Evolutionary conservation across 352 stramenopile genomes (phyloP).

Genomic region (Pythium guiyangense): DNA sequence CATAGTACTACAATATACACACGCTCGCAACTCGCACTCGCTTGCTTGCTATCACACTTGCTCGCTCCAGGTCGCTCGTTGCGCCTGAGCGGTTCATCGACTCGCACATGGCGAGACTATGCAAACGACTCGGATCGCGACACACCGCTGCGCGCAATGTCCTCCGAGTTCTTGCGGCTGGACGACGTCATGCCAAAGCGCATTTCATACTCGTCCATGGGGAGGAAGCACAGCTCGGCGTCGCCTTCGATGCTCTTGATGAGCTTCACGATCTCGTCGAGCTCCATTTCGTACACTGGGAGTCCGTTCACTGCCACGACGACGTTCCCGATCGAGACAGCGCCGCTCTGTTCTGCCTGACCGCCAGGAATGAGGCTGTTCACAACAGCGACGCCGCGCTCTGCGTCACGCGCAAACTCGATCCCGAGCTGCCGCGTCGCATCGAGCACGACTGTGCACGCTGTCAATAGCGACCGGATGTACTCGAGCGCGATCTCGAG

Average conservation of each 20-base stretch:
- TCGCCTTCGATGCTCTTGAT: conserved; percentile 63
- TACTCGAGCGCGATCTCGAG: conserved; percentile 87
- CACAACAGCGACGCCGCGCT: conserved; percentile 54
- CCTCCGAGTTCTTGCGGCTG: conserved; percentile 22
- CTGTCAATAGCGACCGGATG: conserved; percentile 76
- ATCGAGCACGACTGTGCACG: conserved; percentile 77
- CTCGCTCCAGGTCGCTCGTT: no score
- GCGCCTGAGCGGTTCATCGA: neutral
- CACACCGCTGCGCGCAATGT: conserved; percentile 12
- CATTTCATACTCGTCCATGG: conserved; percentile 65
- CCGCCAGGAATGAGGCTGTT: conserved; percentile 44
- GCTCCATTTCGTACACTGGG: conserved; percentile 76
- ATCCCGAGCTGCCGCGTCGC: conserved; percentile 66
- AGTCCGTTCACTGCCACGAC: conserved; percentile 79
- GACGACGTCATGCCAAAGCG: conserved; percentile 40
- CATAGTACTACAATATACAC: no score
- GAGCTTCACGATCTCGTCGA: conserved; percentile 71
- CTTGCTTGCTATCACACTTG: no score
- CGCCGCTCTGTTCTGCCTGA: conserved; percentile 59
- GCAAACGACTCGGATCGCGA: conserved; percentile 10
- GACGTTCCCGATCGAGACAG: conserved; percentile 60
- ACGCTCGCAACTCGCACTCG: no score
- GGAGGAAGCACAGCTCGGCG: conserved; percentile 74
- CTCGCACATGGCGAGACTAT: neutral
- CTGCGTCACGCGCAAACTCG: conserved; percentile 57